Conservation (phyloP, 2,329 filamentous ascomycete genomes). For the Sphaceloma murrayae region DNA sequence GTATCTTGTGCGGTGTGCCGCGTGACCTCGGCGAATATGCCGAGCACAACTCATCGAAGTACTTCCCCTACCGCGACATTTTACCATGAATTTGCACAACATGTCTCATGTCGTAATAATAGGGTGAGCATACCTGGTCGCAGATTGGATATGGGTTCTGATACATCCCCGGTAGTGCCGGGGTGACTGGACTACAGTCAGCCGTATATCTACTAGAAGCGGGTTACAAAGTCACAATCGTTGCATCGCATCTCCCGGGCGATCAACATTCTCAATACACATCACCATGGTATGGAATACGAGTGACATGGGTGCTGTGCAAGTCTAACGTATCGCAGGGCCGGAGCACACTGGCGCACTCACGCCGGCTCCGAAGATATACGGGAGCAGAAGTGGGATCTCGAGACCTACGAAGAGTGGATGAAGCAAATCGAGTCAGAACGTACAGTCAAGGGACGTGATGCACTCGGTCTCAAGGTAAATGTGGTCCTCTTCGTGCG, state of each 20-base stretch:
- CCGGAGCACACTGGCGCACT: slow-evolving; percentile 41
- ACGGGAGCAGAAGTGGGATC: slow-evolving; percentile 35
- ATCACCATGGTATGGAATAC: slow-evolving; percentile 33
- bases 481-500: no score
- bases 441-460: slow-evolving; percentile 21
- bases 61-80: no score
- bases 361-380: slow-evolving; percentile 29
- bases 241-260: slow-evolving; percentile 37
- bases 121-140: slow-evolving; percentile 2
- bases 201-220: slow-evolving; percentile 35
- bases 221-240: slow-evolving; percentile 34
- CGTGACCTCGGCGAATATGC: neutral
- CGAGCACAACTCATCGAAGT: neutral
- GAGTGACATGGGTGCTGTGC: neutral
- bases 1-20: neutral
- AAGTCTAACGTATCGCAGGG: slow-evolving; percentile 27
- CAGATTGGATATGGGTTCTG: neutral
- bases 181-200: slow-evolving; percentile 40
- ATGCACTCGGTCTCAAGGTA: slow-evolving; percentile 22
- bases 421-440: slow-evolving; percentile 26
- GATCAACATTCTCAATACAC: slow-evolving; percentile 36
- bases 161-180: slow-evolving; percentile 29
- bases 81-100: no score
- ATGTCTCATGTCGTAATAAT: slow-evolving; percentile 13
- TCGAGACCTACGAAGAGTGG: slow-evolving; percentile 37